A percentile compares a stretch with the other conserved stretches of the same genome.
phyloP scores from a whole-genome alignment of 1,284 basidiomycete genomes.

The Fomitopsis pinicola region DNA sequence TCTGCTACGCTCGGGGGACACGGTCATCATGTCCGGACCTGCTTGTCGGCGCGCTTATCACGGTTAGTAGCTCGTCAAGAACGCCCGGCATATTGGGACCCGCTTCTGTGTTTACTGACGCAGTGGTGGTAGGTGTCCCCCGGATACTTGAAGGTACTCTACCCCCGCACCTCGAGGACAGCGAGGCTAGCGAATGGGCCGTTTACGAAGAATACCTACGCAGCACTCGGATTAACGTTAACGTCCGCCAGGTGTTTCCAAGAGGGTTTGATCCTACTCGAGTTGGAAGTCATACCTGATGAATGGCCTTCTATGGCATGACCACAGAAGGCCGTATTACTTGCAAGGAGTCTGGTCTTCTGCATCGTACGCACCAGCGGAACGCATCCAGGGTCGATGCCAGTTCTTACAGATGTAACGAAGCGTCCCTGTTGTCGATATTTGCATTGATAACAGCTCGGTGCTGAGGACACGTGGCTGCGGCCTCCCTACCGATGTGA shows the following conservation, averaged over 20 bases:
- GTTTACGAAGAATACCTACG: slow-evolving; percentile 60
- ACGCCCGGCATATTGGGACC: background rate
- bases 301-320: too few species aligned
- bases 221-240: slow-evolving; percentile 80
- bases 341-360: too few species aligned
- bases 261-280: slow-evolving; percentile 52
- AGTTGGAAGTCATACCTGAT: background rate
- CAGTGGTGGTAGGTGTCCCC: slow-evolving; percentile 63
- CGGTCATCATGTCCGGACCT: slow-evolving; percentile 89
- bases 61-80: slow-evolving; percentile 41
- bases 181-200: slow-evolving; percentile 39
- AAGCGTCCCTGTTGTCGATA: too few species aligned
- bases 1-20: slow-evolving; percentile 82
- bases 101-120: background rate
- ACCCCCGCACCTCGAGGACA: slow-evolving; percentile 53
- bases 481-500: too few species aligned
- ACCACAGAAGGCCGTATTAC: too few species aligned
- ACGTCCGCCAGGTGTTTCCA: slow-evolving; percentile 85
- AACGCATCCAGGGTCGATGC: too few species aligned
- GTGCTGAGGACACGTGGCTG: too few species aligned
- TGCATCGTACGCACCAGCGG: too few species aligned
- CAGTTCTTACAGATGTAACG: too few species aligned
- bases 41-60: slow-evolving; percentile 81
- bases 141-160: slow-evolving; percentile 78
- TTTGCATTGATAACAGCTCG: too few species aligned